phyloP scores from a whole-genome alignment of 1,284 basidiomycete species.

The Sporisorium exsertum region DNA sequence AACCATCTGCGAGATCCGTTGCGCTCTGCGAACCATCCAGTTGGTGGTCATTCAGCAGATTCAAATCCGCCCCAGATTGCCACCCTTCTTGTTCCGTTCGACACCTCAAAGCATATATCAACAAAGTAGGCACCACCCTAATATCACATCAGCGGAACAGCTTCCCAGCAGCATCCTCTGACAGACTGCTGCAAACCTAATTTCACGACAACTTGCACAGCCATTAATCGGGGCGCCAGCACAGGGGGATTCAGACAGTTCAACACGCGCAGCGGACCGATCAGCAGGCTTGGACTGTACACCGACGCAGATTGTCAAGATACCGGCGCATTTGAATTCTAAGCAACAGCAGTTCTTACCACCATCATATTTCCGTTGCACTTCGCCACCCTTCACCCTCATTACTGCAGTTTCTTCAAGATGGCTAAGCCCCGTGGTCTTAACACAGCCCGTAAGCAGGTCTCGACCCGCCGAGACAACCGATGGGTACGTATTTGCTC shows the following conservation, averaged over 20 bases:
- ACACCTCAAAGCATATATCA: not conserved
- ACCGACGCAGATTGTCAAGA: slow-evolving; percentile 7
- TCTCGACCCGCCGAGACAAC: slow-evolving; percentile 92
- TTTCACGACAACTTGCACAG: not conserved
- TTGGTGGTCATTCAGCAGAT: not conserved
- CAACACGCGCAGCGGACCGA: not conserved
- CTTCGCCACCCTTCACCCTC: not conserved
- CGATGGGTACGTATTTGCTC: slow-evolving; percentile 77
- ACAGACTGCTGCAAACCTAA: not conserved
- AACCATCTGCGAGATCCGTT: too few relatives aligned
- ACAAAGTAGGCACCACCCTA: not conserved
- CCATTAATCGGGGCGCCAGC: not conserved
- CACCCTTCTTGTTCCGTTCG: not conserved
- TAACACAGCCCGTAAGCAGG: slow-evolving; percentile 98
- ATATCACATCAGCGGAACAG: not conserved
- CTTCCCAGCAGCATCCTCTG: not conserved
- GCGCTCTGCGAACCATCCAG: not conserved
- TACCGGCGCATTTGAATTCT: not conserved
- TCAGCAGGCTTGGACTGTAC: slow-evolving; percentile 7
- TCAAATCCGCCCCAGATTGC: not conserved
- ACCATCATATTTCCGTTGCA: slow-evolving; percentile 6
- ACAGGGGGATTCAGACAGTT: not conserved
- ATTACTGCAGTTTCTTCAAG: slow-evolving; percentile 49
- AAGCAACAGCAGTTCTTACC: slow-evolving; percentile 12
- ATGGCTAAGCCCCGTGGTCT: slow-evolving; percentile 89